A percentile compares a stretch with the other conserved stretches of the same genome.
phyloP scores from a whole-genome alignment of 495 filamentous ascomycete genomes.

The Penicillium paradoxum region DNA sequence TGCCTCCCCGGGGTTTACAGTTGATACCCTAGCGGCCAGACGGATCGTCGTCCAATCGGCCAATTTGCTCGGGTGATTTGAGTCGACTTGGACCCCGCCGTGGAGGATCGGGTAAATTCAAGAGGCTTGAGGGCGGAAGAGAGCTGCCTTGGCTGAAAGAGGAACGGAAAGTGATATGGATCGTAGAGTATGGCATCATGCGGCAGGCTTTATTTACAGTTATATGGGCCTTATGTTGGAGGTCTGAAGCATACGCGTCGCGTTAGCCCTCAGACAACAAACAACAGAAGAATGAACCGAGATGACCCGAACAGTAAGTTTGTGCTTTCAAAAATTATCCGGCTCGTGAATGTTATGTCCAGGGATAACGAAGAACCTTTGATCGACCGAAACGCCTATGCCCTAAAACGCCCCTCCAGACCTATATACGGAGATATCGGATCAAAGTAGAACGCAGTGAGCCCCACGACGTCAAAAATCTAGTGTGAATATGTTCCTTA shows the following conservation, averaged over 20 bases:
- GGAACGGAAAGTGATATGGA: background rate
- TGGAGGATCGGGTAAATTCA: background rate
- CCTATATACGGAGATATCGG: background rate
- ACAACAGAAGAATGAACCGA: background rate
- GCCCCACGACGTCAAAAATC: background rate
- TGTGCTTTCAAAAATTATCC: background rate
- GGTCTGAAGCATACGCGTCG: background rate
- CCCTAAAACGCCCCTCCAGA: background rate
- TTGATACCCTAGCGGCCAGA: background rate
- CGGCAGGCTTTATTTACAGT: background rate
- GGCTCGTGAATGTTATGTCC: background rate
- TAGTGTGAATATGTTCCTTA: background rate
- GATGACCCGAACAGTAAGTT: background rate
- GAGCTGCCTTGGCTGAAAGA: background rate
- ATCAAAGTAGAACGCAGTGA: background rate
- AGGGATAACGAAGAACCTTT: no score
- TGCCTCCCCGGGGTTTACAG: conserved; percentile 17
- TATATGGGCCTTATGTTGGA: background rate
- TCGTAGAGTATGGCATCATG: background rate
- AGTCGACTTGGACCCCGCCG: background rate
- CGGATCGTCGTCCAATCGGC: background rate
- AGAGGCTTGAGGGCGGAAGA: background rate
- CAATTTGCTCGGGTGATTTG: background rate
- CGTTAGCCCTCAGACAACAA: background rate
- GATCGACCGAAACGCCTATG: no score